These are phyloP conservation scores for Smithsoniella earleae DNA, from an alignment of 163 green algal genomes.

Conservation along the genomic window DNA sequence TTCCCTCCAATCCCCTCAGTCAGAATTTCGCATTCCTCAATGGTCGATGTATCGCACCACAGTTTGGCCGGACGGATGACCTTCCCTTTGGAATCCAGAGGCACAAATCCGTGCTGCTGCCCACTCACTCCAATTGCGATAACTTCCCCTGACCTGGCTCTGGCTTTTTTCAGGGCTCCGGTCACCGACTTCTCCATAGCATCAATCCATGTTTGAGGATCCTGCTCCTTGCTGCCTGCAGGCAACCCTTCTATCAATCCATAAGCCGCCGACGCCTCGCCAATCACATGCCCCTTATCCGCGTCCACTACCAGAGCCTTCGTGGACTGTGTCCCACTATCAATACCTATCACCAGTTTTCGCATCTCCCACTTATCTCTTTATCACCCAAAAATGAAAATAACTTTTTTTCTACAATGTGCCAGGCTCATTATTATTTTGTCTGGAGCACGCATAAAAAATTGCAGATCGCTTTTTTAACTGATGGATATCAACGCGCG, in stretches of 20 bases:
- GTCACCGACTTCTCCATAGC: conserved; percentile 34
- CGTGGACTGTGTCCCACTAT: conserved; percentile 60
- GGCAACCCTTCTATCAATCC: conserved; percentile 56
- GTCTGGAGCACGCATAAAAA: too few species aligned
- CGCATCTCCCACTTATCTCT: too few species aligned
- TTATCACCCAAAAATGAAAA: too few species aligned
- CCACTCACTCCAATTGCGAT: conserved; percentile 61
- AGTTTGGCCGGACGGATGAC: conserved; percentile 73
- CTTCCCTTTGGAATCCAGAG: conserved; percentile 47
- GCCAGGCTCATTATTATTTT: too few species aligned
- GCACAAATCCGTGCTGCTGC: conserved; percentile 85
- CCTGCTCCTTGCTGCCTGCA: conserved; percentile 68
- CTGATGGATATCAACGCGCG: too few species aligned
- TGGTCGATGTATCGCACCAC: conserved; percentile 76
- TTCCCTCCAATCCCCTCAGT: conserved; percentile 45
- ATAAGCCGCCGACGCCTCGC: conserved; percentile 49
- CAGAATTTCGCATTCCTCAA: conserved; percentile 59
- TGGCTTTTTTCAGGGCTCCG: conserved; percentile 37
- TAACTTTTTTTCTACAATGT: too few species aligned
- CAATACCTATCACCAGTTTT: too few species aligned
- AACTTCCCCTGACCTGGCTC: conserved; percentile 37
- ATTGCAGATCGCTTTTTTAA: too few species aligned
- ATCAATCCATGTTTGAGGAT: conserved; percentile 66
- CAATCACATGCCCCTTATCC: background rate
- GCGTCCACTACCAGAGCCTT: conserved; percentile 4